A percentile compares a stretch with the other conserved stretches of the same genome.
Evolutionary conservation across 805 yeast genomes (phyloP).

Genomic region (Yarrowia sp.): DNA sequence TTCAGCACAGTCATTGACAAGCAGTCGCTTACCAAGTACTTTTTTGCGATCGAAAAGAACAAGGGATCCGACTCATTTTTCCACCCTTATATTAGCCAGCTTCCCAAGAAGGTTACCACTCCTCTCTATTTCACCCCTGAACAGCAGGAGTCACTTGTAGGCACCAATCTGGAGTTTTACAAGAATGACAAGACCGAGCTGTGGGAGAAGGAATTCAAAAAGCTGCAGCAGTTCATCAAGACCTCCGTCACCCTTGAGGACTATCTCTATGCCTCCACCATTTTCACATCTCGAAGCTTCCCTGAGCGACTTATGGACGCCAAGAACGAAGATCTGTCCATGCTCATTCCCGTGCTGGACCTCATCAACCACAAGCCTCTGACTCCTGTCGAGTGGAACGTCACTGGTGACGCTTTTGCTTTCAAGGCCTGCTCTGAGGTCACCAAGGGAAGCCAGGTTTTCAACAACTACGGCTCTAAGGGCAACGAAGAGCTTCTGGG

Average conservation of each 20-base stretch:
- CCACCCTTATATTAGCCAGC: slow-evolving; percentile 47
- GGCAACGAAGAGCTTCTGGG: slow-evolving; percentile 78
- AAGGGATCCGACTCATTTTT: slow-evolving; percentile 29
- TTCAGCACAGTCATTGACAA: slow-evolving; percentile 1
- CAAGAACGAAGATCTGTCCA: slow-evolving; percentile 45
- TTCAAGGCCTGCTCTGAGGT: slow-evolving; percentile 39
- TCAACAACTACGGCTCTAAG: slow-evolving; percentile 82
- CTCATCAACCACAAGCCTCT: slow-evolving; percentile 67
- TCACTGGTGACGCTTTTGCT: slow-evolving; percentile 37
- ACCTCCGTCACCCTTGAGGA: slow-evolving; percentile 29
- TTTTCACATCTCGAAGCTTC: slow-evolving; percentile 74
- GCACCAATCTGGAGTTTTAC: slow-evolving; percentile 66
- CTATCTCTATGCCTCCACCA: slow-evolving; percentile 71
- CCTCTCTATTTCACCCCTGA: slow-evolving; percentile 56
- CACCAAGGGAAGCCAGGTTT: slow-evolving; percentile 50
- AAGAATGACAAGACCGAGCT: slow-evolving; percentile 46
- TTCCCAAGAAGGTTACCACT: slow-evolving; percentile 50
- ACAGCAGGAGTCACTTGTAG: slow-evolving; percentile 52
- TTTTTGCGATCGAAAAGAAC: slow-evolving; percentile 15
- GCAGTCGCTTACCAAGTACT: slow-evolving; percentile 20
- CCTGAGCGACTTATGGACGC: slow-evolving; percentile 57
- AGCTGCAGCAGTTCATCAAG: slow-evolving; percentile 8
- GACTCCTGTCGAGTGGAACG: slow-evolving; percentile 62
- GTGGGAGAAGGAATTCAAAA: slow-evolving; percentile 55
- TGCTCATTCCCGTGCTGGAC: slow-evolving; percentile 76